Evolutionary conservation across 257 asterid species (phyloP), one percentile per base, ranked within the genome.

Genomic region (Marsdenia floribunda): DNA sequence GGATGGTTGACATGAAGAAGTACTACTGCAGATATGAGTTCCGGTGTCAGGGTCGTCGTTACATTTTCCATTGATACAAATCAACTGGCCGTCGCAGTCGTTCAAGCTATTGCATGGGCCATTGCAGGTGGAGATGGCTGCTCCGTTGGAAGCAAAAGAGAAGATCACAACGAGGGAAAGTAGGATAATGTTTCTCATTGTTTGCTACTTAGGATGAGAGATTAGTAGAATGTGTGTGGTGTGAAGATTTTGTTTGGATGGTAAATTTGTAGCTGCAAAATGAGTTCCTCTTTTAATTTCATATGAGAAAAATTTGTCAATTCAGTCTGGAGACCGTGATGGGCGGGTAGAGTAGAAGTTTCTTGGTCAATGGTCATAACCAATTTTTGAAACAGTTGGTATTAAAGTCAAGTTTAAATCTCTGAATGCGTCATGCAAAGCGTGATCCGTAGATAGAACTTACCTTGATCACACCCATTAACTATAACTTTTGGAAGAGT

Each of bases 41-140:
- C 86, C 86, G 5, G 77, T 73, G 3, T 84, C 79, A 11, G 37
- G 85, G 13, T 85, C 88, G 0, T 82, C 86, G 49, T 75, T 77
- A 44, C 86, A 85, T 72, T 40, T 80, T 50, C 86, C 81, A 0
- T 42, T 14, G 0, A 77, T 82, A 81, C 86, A 79, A 14, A 84
- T 80, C 7, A 84, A 37, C 21, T 82, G 86, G 1, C 83, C 85
- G 1, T 18, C 44, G 19, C 84, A 85, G 22, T 85, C 86, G 69
- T 77, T 19, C 24, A 53, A 40, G 71, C 70, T 76, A 2, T 33
- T 42, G 75, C 87, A 81, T 11, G 82, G 77, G 13, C 78, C 82
- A 11, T 77, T 77, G 82, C 87, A 83, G 0, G n/a, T n/a, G n/a
- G 66, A 81, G 44, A 78, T 47, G 74, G 84, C 80, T 19, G 33